These are phyloP conservation scores for Trametes versicolor DNA, from an alignment of 1,284 basidiomycete genomes.

Conservation along the genomic window DNA sequence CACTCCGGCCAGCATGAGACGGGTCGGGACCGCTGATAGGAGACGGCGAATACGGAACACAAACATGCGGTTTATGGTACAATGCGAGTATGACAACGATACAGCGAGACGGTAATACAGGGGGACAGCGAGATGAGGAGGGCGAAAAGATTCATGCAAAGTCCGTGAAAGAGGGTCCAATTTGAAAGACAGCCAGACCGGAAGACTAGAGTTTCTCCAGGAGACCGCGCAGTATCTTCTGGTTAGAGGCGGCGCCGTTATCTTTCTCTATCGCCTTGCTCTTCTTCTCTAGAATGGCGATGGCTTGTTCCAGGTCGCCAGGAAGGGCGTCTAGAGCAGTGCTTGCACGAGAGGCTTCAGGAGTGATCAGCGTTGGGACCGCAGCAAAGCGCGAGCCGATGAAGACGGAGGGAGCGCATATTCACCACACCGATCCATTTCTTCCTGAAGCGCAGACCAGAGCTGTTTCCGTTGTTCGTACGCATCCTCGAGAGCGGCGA, in stretches of 20 bases:
- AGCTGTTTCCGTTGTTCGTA: slow-evolving; percentile 56
- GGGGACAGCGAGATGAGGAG: background rate
- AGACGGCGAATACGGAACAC: background rate
- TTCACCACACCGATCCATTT: slow-evolving; percentile 56
- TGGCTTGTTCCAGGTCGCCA: slow-evolving; percentile 53
- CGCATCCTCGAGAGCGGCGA: slow-evolving; percentile 54
- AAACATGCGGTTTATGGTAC: slow-evolving; percentile 10
- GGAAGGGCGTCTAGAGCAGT: slow-evolving; percentile 51
- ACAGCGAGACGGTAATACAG: background rate
- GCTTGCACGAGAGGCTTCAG: slow-evolving; percentile 48
- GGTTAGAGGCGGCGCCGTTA: slow-evolving; percentile 43
- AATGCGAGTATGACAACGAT: background rate
- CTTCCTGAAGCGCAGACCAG: slow-evolving; percentile 54
- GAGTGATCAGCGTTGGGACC: slow-evolving; percentile 7
- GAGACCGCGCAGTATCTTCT: slow-evolving; percentile 48
- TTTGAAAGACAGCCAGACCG: too few species aligned
- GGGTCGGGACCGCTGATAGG: too few species aligned
- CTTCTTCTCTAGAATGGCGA: slow-evolving; percentile 55
- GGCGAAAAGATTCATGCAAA: background rate
- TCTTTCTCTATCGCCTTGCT: slow-evolving; percentile 55
- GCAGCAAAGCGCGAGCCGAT: slow-evolving; percentile 1
- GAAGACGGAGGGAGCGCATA: slow-evolving; percentile 26
- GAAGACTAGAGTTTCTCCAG: slow-evolving; percentile 40
- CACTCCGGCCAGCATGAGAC: too few species aligned
- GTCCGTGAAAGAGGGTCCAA: background rate